Base-by-base conservation (phyloP, 1,139 yeast species). In the Spathaspora sp. region DNA sequence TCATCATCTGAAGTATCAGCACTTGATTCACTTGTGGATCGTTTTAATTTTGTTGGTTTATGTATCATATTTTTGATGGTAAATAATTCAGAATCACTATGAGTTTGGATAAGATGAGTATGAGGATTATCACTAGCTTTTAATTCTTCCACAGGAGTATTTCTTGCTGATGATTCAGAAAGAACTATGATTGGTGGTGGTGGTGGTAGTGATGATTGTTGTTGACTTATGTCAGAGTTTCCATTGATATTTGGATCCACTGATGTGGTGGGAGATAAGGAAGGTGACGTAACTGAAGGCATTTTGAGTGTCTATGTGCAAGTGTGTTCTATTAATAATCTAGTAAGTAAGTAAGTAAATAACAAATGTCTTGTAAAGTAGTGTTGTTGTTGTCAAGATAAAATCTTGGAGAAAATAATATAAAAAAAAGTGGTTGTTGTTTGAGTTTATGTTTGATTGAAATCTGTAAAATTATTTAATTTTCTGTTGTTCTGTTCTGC, bases 11-110 rank as follows among this genome's bases (percentile, higher is more conserved):
- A 38, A 15, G 26, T n/a, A 11, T 10, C 18, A 3, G 26, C 38
- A 17, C 16, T 18, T 3, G 23, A 17, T 9, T 38, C 20, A 23
- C 20, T 38, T 8, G 10, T 24, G 9, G 40, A 10, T 18, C 29
- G 40, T 18, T 13, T 23, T 23, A 25, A 25, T 38, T 23, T 23
- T 38, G 40, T n/a, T 13, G 17, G 40, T 20, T 7, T 38, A 2
- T n/a, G 17, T 9, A 16, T 20, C 29, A 7, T 38, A 6, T 23
- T 26, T 2, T 25, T n/a, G 2, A 24, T 11, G 7, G 45, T 43
- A 16, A 41, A 38, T 33, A 44, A 23, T 15, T 44, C 47, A 8
- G 41, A n/a, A 31, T 44, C 47, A 39, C 47, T 44, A 38, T 31
- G 37, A 13, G 40, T 38, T 7, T 38, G 46, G 7, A 16, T 9